Evolutionary conservation across 805 yeast genomes (phyloP).

Genomic region (Kurtzmaniella fragi): DNA sequence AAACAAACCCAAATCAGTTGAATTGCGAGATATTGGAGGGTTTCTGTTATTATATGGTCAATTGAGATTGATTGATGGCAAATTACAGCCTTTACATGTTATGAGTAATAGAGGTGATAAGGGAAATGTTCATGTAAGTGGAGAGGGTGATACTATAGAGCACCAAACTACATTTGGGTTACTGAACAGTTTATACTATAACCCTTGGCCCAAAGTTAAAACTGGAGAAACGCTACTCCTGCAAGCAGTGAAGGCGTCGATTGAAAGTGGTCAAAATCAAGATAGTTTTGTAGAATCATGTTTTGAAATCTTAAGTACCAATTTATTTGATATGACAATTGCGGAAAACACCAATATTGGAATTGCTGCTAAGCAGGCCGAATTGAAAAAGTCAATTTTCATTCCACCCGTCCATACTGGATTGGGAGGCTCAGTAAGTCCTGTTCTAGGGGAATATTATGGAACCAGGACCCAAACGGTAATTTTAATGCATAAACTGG

Average conservation of each 20-base stretch:
- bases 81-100: conserved; percentile 34
- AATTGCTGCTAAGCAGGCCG: conserved; percentile 23
- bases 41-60: conserved; percentile 58
- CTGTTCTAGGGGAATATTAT: conserved; percentile 50
- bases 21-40: conserved; percentile 47
- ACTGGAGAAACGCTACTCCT: conserved; percentile 38
- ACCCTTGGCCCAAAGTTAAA: conserved; percentile 73
- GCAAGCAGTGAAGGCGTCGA: conserved; percentile 14
- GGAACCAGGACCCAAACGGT: conserved; percentile 90
- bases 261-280: conserved; percentile 15
- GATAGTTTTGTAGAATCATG: conserved; percentile 45
- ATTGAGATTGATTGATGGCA: conserved; percentile 21
- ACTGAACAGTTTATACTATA: conserved; percentile 60
- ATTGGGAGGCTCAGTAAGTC: conserved; percentile 1
- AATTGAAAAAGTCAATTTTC: conserved; percentile 57
- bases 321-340: conserved; percentile 27
- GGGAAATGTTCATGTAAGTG: conserved; percentile 23
- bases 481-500: conserved; percentile 52
- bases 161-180: conserved; percentile 46
- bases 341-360: conserved; percentile 5
- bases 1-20: conserved; percentile 5
- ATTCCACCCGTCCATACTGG: conserved; percentile 57
- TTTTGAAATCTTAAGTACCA: conserved; percentile 48
- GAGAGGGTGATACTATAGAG: conserved; percentile 15
- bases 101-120: conserved; percentile 47